phyloP scores from a whole-genome alignment of 2,329 filamentous ascomycete genomes.

The Colletotrichum chlorophyti region DNA sequence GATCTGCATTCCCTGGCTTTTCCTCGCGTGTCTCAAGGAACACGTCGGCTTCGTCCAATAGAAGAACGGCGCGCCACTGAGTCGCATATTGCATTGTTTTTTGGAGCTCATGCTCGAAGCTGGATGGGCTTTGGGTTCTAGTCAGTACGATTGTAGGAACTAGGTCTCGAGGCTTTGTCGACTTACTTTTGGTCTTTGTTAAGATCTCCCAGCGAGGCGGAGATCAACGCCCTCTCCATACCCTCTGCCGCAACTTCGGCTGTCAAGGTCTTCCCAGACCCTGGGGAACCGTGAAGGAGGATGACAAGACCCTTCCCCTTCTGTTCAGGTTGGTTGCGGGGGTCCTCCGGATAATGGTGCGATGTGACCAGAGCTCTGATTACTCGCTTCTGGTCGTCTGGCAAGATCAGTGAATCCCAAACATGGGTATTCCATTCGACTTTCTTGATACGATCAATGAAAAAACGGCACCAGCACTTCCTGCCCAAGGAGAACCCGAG shows the following conservation, averaged over 20 bases:
- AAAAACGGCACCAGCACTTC: slow-evolving; percentile 6
- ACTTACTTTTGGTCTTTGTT: slow-evolving; percentile 12
- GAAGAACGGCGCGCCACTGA: too few species aligned
- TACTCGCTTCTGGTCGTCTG: slow-evolving; percentile 33
- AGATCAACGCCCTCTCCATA: slow-evolving; percentile 7
- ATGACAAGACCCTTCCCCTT: slow-evolving; percentile 29
- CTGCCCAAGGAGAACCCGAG: not conserved
- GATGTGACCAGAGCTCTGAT: slow-evolving; percentile 33
- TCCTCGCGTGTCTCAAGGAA: not conserved
- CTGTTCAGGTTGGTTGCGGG: slow-evolving; percentile 36
- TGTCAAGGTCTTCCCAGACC: not conserved
- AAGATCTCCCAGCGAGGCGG: slow-evolving; percentile 16
- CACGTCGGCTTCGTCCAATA: too few species aligned
- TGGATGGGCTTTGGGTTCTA: too few species aligned
- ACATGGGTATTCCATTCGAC: slow-evolving; percentile 32
- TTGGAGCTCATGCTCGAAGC: too few species aligned
- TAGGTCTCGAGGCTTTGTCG: too few species aligned
- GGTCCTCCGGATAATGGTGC: slow-evolving; percentile 26
- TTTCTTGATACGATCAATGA: slow-evolving; percentile 10
- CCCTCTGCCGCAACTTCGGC: not conserved
- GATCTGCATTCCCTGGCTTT: not conserved
- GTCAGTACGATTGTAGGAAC: too few species aligned
- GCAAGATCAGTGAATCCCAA: slow-evolving; percentile 34
- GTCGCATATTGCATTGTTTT: too few species aligned
- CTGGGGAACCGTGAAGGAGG: not conserved